phyloP scores from a whole-genome alignment of 2,329 filamentous ascomycete species.

The Trichophyton simii region DNA sequence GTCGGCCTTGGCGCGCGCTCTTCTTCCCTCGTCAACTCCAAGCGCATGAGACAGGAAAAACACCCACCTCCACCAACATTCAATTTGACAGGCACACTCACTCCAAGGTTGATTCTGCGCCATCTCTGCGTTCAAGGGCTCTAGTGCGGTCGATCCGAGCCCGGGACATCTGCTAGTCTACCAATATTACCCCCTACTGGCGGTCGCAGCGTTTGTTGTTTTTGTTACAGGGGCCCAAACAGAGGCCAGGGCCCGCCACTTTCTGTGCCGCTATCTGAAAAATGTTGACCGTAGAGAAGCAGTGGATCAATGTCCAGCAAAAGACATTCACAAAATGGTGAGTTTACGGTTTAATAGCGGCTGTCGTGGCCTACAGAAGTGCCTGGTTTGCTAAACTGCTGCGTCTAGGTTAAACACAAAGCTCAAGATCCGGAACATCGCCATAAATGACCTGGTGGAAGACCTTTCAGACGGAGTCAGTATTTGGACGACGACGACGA shows the following conservation, averaged over 20 bases:
- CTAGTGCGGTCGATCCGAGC: not conserved
- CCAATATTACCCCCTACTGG: not conserved
- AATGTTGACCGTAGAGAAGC: slow-evolving; percentile 45
- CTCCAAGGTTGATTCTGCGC: not conserved
- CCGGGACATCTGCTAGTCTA: not conserved
- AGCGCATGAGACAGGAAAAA: not conserved
- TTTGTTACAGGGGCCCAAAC: slow-evolving; percentile 1
- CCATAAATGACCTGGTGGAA: slow-evolving; percentile 72
- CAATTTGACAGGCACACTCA: not conserved
- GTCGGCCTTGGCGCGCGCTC: not conserved
- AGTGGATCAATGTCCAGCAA: slow-evolving; percentile 71
- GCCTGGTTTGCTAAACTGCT: not conserved
- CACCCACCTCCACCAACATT: not conserved
- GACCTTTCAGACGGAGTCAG: slow-evolving; percentile 90
- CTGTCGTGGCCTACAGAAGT: not conserved
- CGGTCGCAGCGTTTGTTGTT: not conserved
- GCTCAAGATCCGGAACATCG: slow-evolving; percentile 61
- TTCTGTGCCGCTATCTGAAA: slow-evolving; percentile 7
- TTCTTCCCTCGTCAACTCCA: not conserved
- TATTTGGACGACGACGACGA: slow-evolving; percentile 17
- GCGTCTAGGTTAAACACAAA: slow-evolving; percentile 81
- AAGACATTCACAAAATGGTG: slow-evolving; percentile 99
- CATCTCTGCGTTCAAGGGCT: not conserved
- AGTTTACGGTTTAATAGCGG: slow-evolving; percentile 11
- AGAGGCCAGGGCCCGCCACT: slow-evolving; percentile 2